Evolutionary conservation across 2,329 filamentous ascomycete genomes (phyloP).

Genomic region (Colletotrichum scovillei): DNA sequence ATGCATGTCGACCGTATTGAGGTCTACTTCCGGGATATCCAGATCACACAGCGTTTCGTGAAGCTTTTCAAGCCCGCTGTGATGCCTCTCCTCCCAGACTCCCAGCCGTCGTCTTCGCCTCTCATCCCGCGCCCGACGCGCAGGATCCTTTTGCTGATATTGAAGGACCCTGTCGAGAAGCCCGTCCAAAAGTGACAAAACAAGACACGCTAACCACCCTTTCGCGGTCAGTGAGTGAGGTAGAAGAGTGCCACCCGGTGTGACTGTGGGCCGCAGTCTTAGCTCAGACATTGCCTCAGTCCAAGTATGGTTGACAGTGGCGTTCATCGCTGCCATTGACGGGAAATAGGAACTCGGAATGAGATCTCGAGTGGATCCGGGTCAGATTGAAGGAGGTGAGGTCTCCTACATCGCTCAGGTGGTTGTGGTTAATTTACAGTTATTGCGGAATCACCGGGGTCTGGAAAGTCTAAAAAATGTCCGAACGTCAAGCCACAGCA

Average conservation of each 20-base stretch:
- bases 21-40: slow-evolving; percentile 22
- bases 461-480: not conserved
- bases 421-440: not conserved
- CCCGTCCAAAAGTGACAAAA: slow-evolving; percentile 12
- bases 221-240: slow-evolving; percentile 10
- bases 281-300: slow-evolving; percentile 3
- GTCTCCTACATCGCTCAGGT: not conserved
- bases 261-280: not conserved
- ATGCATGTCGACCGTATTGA: slow-evolving; percentile 30
- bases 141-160: slow-evolving; percentile 3
- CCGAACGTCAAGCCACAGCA: not conserved
- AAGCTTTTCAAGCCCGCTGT: slow-evolving; percentile 26
- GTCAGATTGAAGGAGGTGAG: not conserved
- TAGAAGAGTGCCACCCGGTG: not conserved
- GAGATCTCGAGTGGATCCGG: not conserved
- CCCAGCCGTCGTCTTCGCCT: slow-evolving; percentile 19
- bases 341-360: not conserved
- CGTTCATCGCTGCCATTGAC: not conserved
- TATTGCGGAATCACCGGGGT: not conserved
- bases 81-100: slow-evolving; percentile 25
- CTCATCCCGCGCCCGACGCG: not conserved
- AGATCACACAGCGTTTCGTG: slow-evolving; percentile 21
- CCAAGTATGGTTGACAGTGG: slow-evolving; percentile 12
- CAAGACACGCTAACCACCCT: slow-evolving; percentile 21
- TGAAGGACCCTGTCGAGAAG: slow-evolving; percentile 12